Conservation (phyloP, 306 rosid genomes). For the apple (Malus domestica) region DNA sequence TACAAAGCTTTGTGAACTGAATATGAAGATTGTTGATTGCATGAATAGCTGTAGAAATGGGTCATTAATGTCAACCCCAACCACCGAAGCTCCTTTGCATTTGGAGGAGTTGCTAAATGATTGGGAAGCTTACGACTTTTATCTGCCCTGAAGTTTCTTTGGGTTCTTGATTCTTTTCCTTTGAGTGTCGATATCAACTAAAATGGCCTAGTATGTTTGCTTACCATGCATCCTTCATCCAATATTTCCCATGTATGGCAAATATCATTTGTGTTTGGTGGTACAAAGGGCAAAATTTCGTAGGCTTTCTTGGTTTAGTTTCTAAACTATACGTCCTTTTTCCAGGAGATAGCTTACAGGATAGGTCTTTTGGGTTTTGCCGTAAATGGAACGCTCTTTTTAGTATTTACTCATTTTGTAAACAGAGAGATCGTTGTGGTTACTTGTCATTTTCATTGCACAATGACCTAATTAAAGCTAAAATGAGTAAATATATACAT, state of each 20-base stretch:
- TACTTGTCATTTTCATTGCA: neutral
- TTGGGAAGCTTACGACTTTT: neutral
- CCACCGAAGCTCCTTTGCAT: neutral
- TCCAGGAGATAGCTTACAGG: neutral
- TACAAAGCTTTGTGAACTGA: slow-evolving; percentile 1
- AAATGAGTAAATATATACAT: neutral
- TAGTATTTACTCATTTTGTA: neutral
- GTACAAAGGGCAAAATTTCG: neutral
- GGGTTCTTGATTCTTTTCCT: neutral
- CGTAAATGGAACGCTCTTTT: too few species aligned
- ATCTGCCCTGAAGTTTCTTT: neutral
- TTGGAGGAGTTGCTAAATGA: neutral
- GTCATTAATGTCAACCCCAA: neutral
- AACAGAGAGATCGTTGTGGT: neutral
- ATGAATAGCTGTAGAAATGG: neutral
- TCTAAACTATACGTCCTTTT: neutral
- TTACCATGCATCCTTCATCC: neutral
- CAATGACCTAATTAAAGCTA: neutral
- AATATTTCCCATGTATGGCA: neutral
- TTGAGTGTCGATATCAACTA: neutral
- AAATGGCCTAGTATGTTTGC: neutral
- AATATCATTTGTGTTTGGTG: neutral
- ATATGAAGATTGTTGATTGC: neutral
- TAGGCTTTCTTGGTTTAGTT: neutral
- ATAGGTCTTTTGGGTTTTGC: neutral